A percentile compares a stretch with the other conserved stretches of the same genome.
Conservation (phyloP, 768 basidiomycete species). For the Exsudoporus frostii region DNA sequence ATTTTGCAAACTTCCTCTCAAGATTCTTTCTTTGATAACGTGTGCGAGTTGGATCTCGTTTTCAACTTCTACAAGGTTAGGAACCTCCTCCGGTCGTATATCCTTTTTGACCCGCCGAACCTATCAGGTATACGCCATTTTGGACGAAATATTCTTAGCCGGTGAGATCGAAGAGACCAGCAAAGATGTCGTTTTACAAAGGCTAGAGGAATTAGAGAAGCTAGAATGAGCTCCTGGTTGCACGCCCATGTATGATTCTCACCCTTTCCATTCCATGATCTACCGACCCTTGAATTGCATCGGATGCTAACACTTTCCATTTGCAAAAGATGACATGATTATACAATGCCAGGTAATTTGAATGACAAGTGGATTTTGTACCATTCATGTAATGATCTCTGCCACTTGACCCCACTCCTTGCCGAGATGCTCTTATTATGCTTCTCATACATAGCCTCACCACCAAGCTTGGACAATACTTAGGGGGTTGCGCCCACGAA, state of each 20-base stretch:
- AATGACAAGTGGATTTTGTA: background rate
- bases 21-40: conserved; percentile 99
- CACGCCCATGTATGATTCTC: conserved; percentile 8
- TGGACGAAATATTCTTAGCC: conserved; percentile 97
- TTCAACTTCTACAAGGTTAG: conserved; percentile 97
- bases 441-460: background rate
- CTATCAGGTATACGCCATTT: conserved; percentile 87
- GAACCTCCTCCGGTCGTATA: background rate
- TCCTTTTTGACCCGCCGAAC: background rate
- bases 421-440: background rate
- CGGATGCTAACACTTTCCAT: conserved; percentile 10
- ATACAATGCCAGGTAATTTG: background rate
- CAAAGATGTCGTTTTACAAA: conserved; percentile 89
- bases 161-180: conserved; percentile 99
- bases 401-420: background rate
- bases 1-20: background rate
- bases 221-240: conserved; percentile 55
- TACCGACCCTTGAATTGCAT: conserved; percentile 7
- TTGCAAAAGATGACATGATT: conserved; percentile 1
- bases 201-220: conserved; percentile 91
- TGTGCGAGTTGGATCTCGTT: conserved; percentile 95
- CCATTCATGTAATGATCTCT: background rate
- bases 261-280: conserved; percentile 2
- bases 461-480: background rate
- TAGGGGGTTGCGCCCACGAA: background rate